A percentile compares a stretch with the other conserved stretches of the same genome.
phyloP scores from a whole-genome alignment of 192 early-diverging fungal genomes.

The Geranomyces variabilis region DNA sequence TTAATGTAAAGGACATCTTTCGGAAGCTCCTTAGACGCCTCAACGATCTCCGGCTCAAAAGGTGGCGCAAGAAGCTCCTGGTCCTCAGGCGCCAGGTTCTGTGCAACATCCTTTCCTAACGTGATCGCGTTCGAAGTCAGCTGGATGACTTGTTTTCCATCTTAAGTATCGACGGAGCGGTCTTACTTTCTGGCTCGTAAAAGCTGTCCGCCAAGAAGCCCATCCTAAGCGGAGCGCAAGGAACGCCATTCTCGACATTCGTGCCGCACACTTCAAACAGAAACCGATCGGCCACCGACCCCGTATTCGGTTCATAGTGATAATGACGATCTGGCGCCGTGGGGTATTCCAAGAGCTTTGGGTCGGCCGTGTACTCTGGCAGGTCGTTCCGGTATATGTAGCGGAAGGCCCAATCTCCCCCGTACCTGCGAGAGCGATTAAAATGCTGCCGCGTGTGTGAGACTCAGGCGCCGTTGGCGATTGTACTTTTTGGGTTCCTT shows the following conservation, averaged over 20 bases:
- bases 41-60: background rate
- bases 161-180: background rate
- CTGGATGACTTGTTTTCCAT: background rate
- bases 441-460: too few relatives aligned
- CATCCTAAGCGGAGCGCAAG: conserved; percentile 31
- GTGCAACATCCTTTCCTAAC: conserved; percentile 11
- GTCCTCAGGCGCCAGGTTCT: conserved; percentile 25
- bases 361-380: conserved; percentile 39
- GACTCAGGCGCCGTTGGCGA: too few relatives aligned
- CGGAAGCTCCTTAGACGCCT: background rate
- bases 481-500: too few relatives aligned
- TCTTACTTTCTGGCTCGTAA: conserved; percentile 13
- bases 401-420: conserved; percentile 40
- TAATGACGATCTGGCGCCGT: conserved; percentile 36
- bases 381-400: conserved; percentile 39
- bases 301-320: conserved; percentile 28
- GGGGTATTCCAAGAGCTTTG: conserved; percentile 45
- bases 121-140: background rate
- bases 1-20: conserved; percentile 12
- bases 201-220: conserved; percentile 25
- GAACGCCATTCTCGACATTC: conserved; percentile 38
- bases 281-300: conserved; percentile 15
- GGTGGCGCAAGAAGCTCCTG: conserved; percentile 23
- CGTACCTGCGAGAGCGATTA: conserved; percentile 20
- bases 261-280: conserved; percentile 23